These are phyloP conservation scores for Lactifluus rugatus DNA, from an alignment of 768 basidiomycete genomes.

Conservation along the genomic window DNA sequence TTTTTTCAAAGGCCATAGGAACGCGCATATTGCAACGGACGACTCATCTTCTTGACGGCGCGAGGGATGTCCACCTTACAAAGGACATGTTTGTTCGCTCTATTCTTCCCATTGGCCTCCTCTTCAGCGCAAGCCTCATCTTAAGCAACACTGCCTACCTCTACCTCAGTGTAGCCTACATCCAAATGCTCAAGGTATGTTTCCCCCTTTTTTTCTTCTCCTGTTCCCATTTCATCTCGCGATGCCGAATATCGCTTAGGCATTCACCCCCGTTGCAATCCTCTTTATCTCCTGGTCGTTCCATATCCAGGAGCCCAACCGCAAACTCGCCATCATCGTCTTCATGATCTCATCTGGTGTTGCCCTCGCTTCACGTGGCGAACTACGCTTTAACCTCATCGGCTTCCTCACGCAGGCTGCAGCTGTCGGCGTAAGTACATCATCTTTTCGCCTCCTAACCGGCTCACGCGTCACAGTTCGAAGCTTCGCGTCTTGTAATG, in stretches of 20 bases:
- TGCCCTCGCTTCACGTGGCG: slow-evolving; percentile 82
- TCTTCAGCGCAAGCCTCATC: slow-evolving; percentile 89
- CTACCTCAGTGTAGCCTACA: slow-evolving; percentile 85
- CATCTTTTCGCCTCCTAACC: neutral
- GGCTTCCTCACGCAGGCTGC: slow-evolving; percentile 85
- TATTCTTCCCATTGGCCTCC: slow-evolving; percentile 86
- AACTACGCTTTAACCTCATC: slow-evolving; percentile 71
- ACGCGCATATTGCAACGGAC: slow-evolving; percentile 78
- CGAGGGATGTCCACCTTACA: slow-evolving; percentile 70
- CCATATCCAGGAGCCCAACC: slow-evolving; percentile 81
- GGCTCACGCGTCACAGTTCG: slow-evolving; percentile 46
- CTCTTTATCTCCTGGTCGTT: slow-evolving; percentile 88
- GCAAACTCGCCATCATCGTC: slow-evolving; percentile 73
- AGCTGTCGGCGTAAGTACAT: slow-evolving; percentile 66
- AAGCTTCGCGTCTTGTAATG: slow-evolving; percentile 90
- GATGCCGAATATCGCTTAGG: slow-evolving; percentile 36
- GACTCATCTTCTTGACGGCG: slow-evolving; percentile 69
- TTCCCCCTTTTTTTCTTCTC: neutral
- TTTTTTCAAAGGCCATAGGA: slow-evolving; percentile 50
- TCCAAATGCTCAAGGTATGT: slow-evolving; percentile 89
- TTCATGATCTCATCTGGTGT: slow-evolving; percentile 87
- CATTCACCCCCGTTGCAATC: slow-evolving; percentile 84
- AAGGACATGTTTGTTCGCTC: slow-evolving; percentile 70
- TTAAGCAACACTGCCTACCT: slow-evolving; percentile 90
- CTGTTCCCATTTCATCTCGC: neutral